Evolutionary conservation across 2,329 filamentous ascomycete species (phyloP).

Genomic region (Colletotrichum sp.): DNA sequence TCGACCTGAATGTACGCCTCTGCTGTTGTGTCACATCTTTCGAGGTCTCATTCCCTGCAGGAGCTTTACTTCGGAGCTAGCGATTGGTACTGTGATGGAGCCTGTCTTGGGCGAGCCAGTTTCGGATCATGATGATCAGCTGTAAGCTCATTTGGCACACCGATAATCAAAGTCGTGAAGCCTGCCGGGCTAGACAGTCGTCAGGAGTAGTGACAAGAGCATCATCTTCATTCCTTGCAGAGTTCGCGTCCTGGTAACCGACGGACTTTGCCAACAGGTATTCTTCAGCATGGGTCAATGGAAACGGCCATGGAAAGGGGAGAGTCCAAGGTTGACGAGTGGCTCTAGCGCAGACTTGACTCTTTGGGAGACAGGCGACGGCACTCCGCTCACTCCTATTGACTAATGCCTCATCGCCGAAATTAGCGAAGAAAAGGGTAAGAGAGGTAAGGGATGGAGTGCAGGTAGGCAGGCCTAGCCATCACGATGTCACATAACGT

Average conservation of each 20-base stretch:
- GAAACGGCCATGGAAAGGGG: not conserved
- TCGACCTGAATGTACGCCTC: no score
- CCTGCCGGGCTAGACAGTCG: no score
- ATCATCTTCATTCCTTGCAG: not conserved
- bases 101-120: not conserved
- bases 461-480: accelerated
- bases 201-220: no score
- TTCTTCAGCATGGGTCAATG: not conserved
- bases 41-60: accelerated
- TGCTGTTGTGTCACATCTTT: no score
- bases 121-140: not conserved
- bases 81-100: not conserved
- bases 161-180: not conserved
- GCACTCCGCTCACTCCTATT: no score
- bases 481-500: accelerated
- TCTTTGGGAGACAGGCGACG: accelerated
- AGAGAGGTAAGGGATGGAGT: not conserved
- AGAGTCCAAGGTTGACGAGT: not conserved
- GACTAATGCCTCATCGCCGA: no score
- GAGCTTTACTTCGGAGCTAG: no score
- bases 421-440: no score
- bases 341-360: no score
- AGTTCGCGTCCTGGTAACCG: not conserved
- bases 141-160: not conserved
- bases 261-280: not conserved